Percentiles rank a stretch among this genome's conserved stretches.
phyloP scores from a whole-genome alignment of 257 asterid species.

The Solanum lycopersicoides region DNA sequence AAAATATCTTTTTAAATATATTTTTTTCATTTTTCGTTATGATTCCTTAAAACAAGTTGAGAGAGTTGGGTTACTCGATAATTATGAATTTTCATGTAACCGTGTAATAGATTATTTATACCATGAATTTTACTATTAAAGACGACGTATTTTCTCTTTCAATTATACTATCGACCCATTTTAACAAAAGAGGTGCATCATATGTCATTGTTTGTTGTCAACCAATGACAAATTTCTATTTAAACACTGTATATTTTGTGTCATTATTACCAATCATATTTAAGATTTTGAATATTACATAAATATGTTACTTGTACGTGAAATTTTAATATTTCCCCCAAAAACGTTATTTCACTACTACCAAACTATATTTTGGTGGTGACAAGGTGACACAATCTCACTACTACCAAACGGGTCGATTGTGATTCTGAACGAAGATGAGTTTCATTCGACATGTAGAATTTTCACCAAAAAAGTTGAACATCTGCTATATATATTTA shows the following conservation, averaged over 20 bases:
- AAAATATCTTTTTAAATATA: no score
- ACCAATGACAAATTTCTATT: background rate
- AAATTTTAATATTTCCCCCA: no score
- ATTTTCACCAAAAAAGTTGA: no score
- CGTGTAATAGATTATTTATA: background rate
- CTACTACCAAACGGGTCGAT: no score
- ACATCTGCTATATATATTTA: no score
- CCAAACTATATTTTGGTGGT: background rate
- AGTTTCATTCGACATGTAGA: background rate
- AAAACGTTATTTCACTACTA: background rate
- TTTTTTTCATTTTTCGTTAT: background rate
- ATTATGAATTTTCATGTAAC: background rate
- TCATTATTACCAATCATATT: no score
- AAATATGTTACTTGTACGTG: no score
- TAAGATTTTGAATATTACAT: no score
- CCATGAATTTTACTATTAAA: background rate
- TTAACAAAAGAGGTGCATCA: background rate
- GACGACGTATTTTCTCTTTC: background rate
- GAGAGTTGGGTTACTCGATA: background rate
- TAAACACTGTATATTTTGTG: background rate
- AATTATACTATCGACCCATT: background rate
- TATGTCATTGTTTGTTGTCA: background rate
- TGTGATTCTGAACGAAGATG: background rate
- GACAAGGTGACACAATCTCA: background rate
- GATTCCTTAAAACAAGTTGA: background rate